Conservation (phyloP, 2,329 filamentous ascomycete species). For the Trichoderma gracile region DNA sequence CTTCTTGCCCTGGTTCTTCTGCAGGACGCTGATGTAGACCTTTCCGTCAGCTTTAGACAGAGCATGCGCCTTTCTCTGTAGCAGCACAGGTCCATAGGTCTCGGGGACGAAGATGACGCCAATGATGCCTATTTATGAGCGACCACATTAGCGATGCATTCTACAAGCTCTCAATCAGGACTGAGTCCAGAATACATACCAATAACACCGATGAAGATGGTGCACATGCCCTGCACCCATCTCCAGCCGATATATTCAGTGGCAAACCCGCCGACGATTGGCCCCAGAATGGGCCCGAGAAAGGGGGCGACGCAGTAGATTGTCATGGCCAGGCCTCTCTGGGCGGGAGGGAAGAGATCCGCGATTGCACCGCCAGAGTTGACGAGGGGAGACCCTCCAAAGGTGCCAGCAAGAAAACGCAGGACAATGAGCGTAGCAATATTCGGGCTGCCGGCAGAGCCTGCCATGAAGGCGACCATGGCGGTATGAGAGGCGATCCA, state of each 20-base stretch:
- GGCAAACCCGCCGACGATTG: not conserved
- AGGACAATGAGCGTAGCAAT: slow-evolving; percentile 43
- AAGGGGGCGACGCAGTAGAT: not conserved
- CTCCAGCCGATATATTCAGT: not conserved
- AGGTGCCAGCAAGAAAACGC: not conserved
- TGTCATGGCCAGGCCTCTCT: not conserved
- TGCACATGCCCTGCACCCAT: not conserved
- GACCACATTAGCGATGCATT: too few species aligned
- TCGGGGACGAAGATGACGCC: not conserved
- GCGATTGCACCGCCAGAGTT: not conserved
- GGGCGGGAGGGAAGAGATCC: not conserved
- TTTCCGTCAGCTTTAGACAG: slow-evolving; percentile 60
- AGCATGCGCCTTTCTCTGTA: slow-evolving; percentile 16
- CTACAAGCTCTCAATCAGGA: too few species aligned
- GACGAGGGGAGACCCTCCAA: slow-evolving; percentile 40
- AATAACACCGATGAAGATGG: not conserved
- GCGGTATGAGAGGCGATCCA: slow-evolving; percentile 59
- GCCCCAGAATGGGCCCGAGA: not conserved
- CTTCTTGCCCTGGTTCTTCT: slow-evolving; percentile 47
- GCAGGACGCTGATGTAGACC: slow-evolving; percentile 52
- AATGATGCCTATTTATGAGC: not conserved
- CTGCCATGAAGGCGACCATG: slow-evolving; percentile 58
- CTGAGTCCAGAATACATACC: not conserved
- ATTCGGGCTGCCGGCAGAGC: slow-evolving; percentile 56
- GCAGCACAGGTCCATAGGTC: not conserved